A percentile compares a stretch with the other conserved stretches of the same genome.
phyloP scores from a whole-genome alignment of 495 filamentous ascomycete genomes.

The Clavariopsis aquatica region DNA sequence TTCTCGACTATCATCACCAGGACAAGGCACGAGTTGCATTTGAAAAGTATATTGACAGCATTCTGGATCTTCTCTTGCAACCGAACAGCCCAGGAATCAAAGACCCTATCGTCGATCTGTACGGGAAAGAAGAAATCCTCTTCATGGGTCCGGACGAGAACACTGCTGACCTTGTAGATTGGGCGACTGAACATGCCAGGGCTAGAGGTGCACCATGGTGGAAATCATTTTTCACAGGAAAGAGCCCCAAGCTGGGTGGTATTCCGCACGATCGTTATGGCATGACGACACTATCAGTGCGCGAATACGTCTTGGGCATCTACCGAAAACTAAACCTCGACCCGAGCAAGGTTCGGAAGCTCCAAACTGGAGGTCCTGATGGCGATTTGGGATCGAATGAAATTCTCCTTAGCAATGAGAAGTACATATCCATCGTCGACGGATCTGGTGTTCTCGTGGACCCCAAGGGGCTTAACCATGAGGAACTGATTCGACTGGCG shows the following conservation, averaged over 20 bases:
- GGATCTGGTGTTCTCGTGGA: conserved; percentile 94
- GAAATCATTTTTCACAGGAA: conserved; percentile 99
- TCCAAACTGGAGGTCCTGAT: conserved; percentile 97
- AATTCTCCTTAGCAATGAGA: conserved; percentile 92
- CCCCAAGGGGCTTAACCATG: conserved; percentile 80
- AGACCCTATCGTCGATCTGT: conserved; percentile 93
- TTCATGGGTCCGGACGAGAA: conserved; percentile 99
- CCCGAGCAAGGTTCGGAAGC: conserved; percentile 76
- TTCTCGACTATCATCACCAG: conserved; percentile 90
- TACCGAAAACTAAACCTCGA: conserved; percentile 93
- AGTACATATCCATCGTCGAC: conserved; percentile 90
- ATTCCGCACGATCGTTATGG: conserved; percentile 96
- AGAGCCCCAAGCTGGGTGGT: conserved; percentile 91
- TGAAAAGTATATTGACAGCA: conserved; percentile 99
- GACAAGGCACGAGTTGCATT: conserved; percentile 89
- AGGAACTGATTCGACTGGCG: conserved; percentile 80
- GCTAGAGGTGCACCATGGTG: conserved; percentile 91
- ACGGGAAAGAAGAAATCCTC: conserved; percentile 91
- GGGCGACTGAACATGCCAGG: conserved; percentile 94
- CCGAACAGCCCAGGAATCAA: conserved; percentile 95
- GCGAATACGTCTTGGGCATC: conserved; percentile 93
- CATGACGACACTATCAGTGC: conserved; percentile 96
- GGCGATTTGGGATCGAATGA: conserved; percentile 97
- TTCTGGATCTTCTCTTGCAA: conserved; percentile 88
- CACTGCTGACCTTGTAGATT: conserved; percentile 94